Evolutionary conservation across 495 filamentous ascomycete genomes (phyloP), one percentile per base, ranked within the genome.

Genomic region (Aspergillus affinis): DNA sequence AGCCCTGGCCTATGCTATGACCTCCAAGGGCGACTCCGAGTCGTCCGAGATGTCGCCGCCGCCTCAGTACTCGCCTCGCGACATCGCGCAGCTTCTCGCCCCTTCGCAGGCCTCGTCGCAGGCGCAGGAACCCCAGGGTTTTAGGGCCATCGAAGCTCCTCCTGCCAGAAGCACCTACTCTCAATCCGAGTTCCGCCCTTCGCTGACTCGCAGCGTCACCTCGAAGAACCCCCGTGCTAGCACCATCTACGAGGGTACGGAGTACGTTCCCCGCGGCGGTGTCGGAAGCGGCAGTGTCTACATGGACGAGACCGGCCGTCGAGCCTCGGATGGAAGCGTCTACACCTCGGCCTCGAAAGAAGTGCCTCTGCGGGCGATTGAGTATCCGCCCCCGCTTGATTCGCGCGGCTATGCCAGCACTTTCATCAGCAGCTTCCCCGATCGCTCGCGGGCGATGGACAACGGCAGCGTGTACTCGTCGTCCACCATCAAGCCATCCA

Each of bases 1-100:
- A 15, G 88, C 86, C 0, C 68, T 92, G 44, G 87, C 89, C 1
- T 93, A 93, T 69, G 85, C 87, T 41, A 86, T 90, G 76, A 26
- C 23, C 23, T 76, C 81, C 57, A 85, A 80, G 61, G 72, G 79
- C 27, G 88, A 68, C 64, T 80, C 61, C 4, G 67, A 69, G 19
- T 69, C 63, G 7, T 51, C 61, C 18, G 64, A 66, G 15, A 44
- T 51, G 12, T 62, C 65, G 20, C 59, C 58, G n/a, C 64, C 66
- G 41, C 61, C 70, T 2, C 63, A 68, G 46, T 71, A 71, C 48
- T 68, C 62, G 54, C 60, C 63, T 13, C 70, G 61, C 27, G 75
- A 74, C 29, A 64, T 67, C 19, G 61, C 64, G 21, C 72, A 72
- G 54, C 60, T 74, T 6, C 64, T 69, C 58, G 63, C 68, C 4